Evolutionary conservation across 2,329 filamentous ascomycete species (phyloP).

Genomic region (Simplicillium sp.): DNA sequence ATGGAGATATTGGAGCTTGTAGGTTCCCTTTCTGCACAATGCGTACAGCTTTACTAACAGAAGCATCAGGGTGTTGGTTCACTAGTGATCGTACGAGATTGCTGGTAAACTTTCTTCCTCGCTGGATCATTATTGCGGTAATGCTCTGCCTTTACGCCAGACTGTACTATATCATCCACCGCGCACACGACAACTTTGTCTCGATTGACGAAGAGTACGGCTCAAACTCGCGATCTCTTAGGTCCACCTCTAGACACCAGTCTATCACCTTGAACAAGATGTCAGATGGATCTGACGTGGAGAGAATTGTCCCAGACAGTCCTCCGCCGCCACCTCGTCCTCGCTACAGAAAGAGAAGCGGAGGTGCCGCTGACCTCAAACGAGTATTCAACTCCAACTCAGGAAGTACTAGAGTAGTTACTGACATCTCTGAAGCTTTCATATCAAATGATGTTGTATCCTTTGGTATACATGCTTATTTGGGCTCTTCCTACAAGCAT

Average conservation of each 20-base stretch:
- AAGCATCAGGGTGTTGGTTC: conserved; percentile 26
- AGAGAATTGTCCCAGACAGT: conserved; percentile 1
- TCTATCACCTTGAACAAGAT: conserved; percentile 6
- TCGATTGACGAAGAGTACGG: conserved; percentile 15
- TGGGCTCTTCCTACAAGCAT: conserved; percentile 30
- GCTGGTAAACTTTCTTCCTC: conserved; percentile 29
- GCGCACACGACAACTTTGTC: conserved; percentile 22
- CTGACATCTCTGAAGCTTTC: conserved; percentile 18
- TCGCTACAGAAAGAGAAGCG: not conserved
- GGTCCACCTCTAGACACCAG: conserved; percentile 12
- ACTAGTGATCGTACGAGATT: conserved; percentile 25
- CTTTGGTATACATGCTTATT: conserved; percentile 28
- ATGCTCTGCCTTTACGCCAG: conserved; percentile 27
- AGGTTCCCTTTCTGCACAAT: too few species aligned
- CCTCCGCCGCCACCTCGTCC: not conserved
- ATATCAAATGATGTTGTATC: conserved; percentile 31
- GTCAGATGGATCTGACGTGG: conserved; percentile 1
- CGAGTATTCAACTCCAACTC: conserved; percentile 5
- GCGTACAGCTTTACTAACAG: too few species aligned
- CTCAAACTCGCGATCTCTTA: not conserved
- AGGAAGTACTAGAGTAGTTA: not conserved
- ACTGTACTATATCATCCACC: conserved; percentile 27
- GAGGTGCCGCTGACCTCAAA: conserved; percentile 10
- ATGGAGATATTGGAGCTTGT: conserved; percentile 21
- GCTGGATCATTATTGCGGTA: conserved; percentile 28